These are phyloP conservation scores for Apiospora malaysiana DNA, from an alignment of 2,329 filamentous ascomycete genomes.

Conservation along the genomic window DNA sequence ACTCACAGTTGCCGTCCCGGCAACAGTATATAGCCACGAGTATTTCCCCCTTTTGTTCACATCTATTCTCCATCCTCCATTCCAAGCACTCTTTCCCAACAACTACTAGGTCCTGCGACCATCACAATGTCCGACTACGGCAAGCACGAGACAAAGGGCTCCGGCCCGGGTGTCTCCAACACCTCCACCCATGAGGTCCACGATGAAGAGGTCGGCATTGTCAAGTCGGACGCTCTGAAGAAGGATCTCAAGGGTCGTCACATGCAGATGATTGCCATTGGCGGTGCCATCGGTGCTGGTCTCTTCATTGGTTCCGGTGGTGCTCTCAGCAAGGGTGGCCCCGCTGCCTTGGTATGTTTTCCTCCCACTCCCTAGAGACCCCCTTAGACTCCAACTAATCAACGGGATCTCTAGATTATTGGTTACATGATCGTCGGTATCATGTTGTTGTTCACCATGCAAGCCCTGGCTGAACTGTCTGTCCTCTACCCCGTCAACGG, in stretches of 20 bases:
- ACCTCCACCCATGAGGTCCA: constrained; percentile 22
- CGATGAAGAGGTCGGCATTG: constrained; percentile 46
- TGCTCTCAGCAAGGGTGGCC: constrained; percentile 67
- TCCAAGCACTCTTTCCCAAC: background rate
- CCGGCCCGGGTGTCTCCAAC: constrained; percentile 29
- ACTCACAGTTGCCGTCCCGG: background rate
- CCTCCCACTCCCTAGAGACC: background rate
- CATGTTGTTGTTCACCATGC: constrained; percentile 64
- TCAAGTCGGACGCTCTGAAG: constrained; percentile 41
- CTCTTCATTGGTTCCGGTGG: constrained; percentile 72
- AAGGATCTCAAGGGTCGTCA: constrained; percentile 46
- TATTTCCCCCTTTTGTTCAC: constrained; percentile 1
- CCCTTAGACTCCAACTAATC: background rate
- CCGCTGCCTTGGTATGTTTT: constrained; percentile 46
- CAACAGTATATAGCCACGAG: constrained; percentile 15
- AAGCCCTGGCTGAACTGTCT: constrained; percentile 65
- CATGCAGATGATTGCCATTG: constrained; percentile 55
- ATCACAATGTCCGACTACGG: constrained; percentile 36
- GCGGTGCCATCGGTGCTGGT: constrained; percentile 58
- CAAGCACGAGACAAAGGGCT: constrained; percentile 35
- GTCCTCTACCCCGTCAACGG: constrained; percentile 66
- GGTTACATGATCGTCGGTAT: constrained; percentile 61
- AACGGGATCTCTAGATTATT: constrained; percentile 40
- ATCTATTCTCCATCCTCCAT: constrained; percentile 4
- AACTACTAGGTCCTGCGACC: background rate